A percentile compares a stretch with the other conserved stretches of the same genome.
Evolutionary conservation across 2,329 filamentous ascomycete genomes (phyloP).

Genomic region (Beauveria australis): DNA sequence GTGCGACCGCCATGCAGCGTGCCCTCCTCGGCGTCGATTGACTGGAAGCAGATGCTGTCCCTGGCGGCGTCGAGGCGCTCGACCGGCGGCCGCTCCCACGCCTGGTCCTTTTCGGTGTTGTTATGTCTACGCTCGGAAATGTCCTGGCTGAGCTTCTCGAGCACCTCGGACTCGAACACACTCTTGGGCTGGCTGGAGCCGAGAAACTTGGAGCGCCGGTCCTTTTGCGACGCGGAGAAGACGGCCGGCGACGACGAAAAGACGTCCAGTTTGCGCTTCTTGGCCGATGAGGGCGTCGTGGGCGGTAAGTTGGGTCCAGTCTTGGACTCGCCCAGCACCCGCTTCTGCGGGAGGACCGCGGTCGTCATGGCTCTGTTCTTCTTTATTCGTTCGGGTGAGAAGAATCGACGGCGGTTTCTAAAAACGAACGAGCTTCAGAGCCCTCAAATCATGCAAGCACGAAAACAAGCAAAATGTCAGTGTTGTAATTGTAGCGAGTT

Average conservation of each 20-base stretch:
- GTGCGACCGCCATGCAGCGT: constrained; percentile 66
- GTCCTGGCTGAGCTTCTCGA: constrained; percentile 94
- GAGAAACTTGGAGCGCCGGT: constrained; percentile 48
- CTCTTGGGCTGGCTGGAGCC: constrained; percentile 78
- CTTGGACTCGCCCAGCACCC: constrained; percentile 62
- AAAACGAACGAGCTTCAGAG: neutral
- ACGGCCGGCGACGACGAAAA: constrained; percentile 46
- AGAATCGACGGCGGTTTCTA: neutral
- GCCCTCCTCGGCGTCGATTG: constrained; percentile 92
- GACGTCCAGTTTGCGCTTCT: constrained; percentile 76
- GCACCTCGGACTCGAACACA: constrained; percentile 83
- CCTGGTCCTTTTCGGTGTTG: constrained; percentile 88
- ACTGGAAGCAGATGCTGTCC: constrained; percentile 79
- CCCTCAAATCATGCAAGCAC: neutral
- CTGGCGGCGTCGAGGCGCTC: constrained; percentile 45
- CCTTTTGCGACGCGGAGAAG: constrained; percentile 56
- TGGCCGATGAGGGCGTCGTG: constrained; percentile 50
- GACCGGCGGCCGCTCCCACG: constrained; percentile 64
- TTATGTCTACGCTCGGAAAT: constrained; percentile 76
- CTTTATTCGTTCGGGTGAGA: constrained; percentile 1
- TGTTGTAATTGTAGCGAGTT: neutral
- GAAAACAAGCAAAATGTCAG: neutral
- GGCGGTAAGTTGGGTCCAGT: constrained; percentile 52
- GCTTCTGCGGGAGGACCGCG: constrained; percentile 57
- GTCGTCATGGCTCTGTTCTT: constrained; percentile 34